Percentiles rank a stretch among this genome's conserved stretches.
Evolutionary conservation across 345 rosid species (phyloP).

Genomic region (Excoecaria cochinchinensis): DNA sequence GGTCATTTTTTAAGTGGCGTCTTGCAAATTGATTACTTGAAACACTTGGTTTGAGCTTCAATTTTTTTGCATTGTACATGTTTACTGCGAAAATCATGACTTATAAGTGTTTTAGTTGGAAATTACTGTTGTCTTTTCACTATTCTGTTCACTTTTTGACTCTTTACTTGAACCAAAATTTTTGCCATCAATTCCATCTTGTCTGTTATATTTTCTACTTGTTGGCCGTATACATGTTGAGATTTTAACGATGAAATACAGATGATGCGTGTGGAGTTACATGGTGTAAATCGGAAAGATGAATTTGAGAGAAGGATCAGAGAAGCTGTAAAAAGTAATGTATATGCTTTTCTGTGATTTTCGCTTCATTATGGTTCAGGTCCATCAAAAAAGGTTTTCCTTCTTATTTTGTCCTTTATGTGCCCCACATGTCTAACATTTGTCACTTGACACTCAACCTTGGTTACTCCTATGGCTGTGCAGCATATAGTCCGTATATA

Average conservation of each 20-base stretch:
- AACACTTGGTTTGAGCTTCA: background rate
- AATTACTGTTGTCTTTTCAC: background rate
- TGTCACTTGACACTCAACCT: background rate
- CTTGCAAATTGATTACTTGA: background rate
- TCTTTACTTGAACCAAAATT: background rate
- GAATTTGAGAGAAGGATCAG: slow-evolving; percentile 71
- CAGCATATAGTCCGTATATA: background rate
- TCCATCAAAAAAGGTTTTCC: too few relatives aligned
- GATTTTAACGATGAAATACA: slow-evolving; percentile 29
- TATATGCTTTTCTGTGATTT: slow-evolving; percentile 14
- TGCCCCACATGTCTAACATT: background rate
- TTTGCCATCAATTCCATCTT: background rate
- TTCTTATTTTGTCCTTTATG: background rate
- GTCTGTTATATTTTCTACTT: background rate
- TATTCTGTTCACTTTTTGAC: background rate
- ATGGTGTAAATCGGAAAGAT: slow-evolving; percentile 54
- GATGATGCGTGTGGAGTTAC: slow-evolving; percentile 69
- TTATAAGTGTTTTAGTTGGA: background rate
- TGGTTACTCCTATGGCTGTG: background rate
- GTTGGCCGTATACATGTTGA: background rate
- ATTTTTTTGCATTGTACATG: background rate
- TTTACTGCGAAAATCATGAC: background rate
- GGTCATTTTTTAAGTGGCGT: background rate
- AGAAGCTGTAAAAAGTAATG: slow-evolving; percentile 69
- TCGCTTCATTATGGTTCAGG: background rate